phyloP scores from a whole-genome alignment of 2,329 filamentous ascomycete genomes.

The Phialemonium atrogriseum region DNA sequence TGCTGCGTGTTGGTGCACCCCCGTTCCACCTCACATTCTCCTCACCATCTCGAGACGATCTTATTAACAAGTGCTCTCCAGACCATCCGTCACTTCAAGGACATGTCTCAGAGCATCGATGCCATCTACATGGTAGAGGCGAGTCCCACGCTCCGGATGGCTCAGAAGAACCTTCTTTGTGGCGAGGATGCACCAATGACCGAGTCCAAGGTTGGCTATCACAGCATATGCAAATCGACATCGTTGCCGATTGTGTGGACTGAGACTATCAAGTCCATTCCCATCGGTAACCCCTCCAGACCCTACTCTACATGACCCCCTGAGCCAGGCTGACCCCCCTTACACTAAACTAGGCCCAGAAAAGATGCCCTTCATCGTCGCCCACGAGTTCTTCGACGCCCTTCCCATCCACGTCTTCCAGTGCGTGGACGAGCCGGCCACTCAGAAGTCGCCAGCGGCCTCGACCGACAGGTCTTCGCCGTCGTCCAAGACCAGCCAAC shows the following conservation, averaged over 20 bases:
- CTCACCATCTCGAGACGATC: conserved; percentile 4
- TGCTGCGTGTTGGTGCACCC: conserved; percentile 63
- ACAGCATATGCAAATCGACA: conserved; percentile 68
- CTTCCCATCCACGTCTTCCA: conserved; percentile 95
- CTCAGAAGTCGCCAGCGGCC: conserved; percentile 24
- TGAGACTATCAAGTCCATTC: conserved; percentile 78
- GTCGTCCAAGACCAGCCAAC: conserved; percentile 26
- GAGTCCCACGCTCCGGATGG: conserved; percentile 66
- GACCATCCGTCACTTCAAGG: conserved; percentile 79
- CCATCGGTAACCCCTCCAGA: conserved; percentile 43
- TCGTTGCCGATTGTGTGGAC: conserved; percentile 77
- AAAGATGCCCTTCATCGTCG: conserved; percentile 84
- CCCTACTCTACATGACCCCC: conserved; percentile 6
- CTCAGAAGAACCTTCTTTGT: conserved; percentile 78
- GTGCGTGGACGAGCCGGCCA: conserved; percentile 43
- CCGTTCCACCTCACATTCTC: not conserved
- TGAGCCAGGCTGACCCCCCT: not conserved
- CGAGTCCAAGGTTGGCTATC: conserved; percentile 64
- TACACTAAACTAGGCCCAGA: conserved; percentile 50
- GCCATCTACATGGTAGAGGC: conserved; percentile 92
- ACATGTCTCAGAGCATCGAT: conserved; percentile 68
- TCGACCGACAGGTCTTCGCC: conserved; percentile 31
- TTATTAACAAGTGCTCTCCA: conserved; percentile 23
- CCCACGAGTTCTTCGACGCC: conserved; percentile 98
- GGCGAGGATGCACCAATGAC: conserved; percentile 58